These are phyloP conservation scores for Zygosaccharomyces bisporus DNA, from an alignment of 805 yeast genomes.

Conservation along the genomic window DNA sequence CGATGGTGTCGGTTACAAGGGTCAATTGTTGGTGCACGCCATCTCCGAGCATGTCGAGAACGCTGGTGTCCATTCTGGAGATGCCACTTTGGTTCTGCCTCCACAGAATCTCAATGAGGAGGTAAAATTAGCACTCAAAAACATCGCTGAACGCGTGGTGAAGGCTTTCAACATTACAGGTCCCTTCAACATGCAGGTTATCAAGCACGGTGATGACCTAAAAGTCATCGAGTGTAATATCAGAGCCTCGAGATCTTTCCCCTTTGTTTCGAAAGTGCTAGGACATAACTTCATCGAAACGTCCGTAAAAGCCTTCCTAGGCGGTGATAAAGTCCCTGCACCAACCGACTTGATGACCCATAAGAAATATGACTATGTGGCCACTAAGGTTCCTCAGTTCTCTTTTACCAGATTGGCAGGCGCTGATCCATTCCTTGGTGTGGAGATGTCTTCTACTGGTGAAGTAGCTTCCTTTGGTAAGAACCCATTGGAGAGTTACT, in stretches of 20 bases:
- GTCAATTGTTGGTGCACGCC: slow-evolving; percentile 88
- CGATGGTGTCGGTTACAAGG: slow-evolving; percentile 92
- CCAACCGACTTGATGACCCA: slow-evolving; percentile 79
- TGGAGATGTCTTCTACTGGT: slow-evolving; percentile 99
- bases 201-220: slow-evolving; percentile 67
- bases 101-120: slow-evolving; percentile 73
- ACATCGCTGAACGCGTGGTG: slow-evolving; percentile 90
- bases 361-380: slow-evolving; percentile 72
- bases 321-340: slow-evolving; percentile 61
- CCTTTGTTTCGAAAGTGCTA: slow-evolving; percentile 94
- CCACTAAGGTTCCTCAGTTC: slow-evolving; percentile 97
- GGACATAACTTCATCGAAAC: slow-evolving; percentile 93
- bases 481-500: slow-evolving; percentile 84
- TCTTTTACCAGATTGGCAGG: slow-evolving; percentile 98
- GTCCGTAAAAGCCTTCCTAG: slow-evolving; percentile 83
- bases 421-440: slow-evolving; percentile 98
- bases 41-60: slow-evolving; percentile 97
- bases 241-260: slow-evolving; percentile 98
- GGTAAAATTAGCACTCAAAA: slow-evolving; percentile 70
- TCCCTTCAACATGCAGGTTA: slow-evolving; percentile 97
- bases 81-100: slow-evolving; percentile 92
- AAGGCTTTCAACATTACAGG: slow-evolving; percentile 94
- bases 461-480: slow-evolving; percentile 97
- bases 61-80: slow-evolving; percentile 99
- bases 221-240: slow-evolving; percentile 98